Base-by-base conservation (phyloP, 2,329 filamentous ascomycete species). In the Penicillium sp. region DNA sequence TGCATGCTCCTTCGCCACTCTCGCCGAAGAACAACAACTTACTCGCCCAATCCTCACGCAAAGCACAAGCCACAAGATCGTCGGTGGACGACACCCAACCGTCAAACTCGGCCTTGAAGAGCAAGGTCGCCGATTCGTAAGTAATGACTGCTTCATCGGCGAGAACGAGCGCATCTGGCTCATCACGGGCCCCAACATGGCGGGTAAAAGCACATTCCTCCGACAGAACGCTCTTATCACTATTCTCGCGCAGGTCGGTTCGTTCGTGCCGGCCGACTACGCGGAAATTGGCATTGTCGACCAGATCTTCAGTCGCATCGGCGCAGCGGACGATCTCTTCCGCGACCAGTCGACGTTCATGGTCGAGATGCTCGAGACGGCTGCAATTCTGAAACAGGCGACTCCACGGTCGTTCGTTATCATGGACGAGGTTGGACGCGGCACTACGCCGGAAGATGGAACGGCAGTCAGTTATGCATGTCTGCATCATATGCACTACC, bases 291-390 rank as follows among this genome's bases (percentile, higher is more conserved):
- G 94, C 1, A 83, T 99, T 48, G 93, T 97, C n/a, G 95, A 99
- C 78, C 92, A 94, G 71, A 90, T 99, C 58, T 98, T 96, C 81
- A 95, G 90, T 73, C 91, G 95, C 73, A 90, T 96, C 23, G 95
- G 95, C 1, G 96, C 93, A 1, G 95, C 94, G 1, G 96, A 99
- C 76, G 94, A 97, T 74, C 83, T 99, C n/a, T 97, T 91, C 80
- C 87, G 88, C 55, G 91, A 97, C 79, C 93, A 98, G 77, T 97
- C 92, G 57, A 99, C 96, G 0, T 99, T 99, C 78, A 98, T 99
- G 95, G 92, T 98, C 1, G 95, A 99, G 80, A 99, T 99, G 95
- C 85, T 97, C 2, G 95, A 99, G 79, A 97, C 95, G 21, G 93
- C 94, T 1, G 85, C 90, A 29, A 99, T 99, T 57, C 84, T 99